Base-by-base conservation (phyloP, 1,284 basidiomycete species). In the Boletellus sp. region DNA sequence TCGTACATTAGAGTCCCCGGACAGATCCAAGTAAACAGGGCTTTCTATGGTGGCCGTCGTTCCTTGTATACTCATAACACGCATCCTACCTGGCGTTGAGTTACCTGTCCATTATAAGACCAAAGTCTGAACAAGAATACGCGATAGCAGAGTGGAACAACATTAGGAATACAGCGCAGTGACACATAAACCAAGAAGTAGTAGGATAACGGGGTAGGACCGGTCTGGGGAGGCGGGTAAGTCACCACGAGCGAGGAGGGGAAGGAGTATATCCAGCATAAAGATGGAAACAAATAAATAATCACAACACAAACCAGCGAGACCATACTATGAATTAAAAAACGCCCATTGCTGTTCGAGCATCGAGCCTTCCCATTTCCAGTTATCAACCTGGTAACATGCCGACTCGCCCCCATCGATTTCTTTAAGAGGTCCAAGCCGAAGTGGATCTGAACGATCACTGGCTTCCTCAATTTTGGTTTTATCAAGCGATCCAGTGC, bases 331-430 rank as follows among this genome's bases (percentile, higher is more conserved):
- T 72, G 75, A 79, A 60, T 76, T 79, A 65, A 75, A 83, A 58
- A 89, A 81, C 33, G 83, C 83, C 87, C 87, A 90, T 22, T 85
- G 76, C 63, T 80, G 82, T 7, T 90, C 88, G 53, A 76, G 64
- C 83, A 89, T 86, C 28, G 75, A 62, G 55, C 76, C 75, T 52
- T 88, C 86, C 81, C 82, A 90, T 70, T 86, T 89, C 82, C 82
- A 90, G 48, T 76, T 75, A 49, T 72, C 75, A 33, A 75, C 58
- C 54, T 84, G 81, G 68, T 81, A 89, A 65, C 85, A 88, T 50
- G 81, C 75, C 22, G 82, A 79, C 71, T 89, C 86, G 44, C 86
- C 86, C 41, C 85, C 86, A 59, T 89, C 86, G 42, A 90, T 81
- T 63, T 86, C 85, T 61, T 80, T 80, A 74, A 80, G 81, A 49